A percentile compares a stretch with the other conserved stretches of the same genome.
Conservation (phyloP, 2,329 filamentous ascomycete genomes). For the Scedosporium boydii region DNA sequence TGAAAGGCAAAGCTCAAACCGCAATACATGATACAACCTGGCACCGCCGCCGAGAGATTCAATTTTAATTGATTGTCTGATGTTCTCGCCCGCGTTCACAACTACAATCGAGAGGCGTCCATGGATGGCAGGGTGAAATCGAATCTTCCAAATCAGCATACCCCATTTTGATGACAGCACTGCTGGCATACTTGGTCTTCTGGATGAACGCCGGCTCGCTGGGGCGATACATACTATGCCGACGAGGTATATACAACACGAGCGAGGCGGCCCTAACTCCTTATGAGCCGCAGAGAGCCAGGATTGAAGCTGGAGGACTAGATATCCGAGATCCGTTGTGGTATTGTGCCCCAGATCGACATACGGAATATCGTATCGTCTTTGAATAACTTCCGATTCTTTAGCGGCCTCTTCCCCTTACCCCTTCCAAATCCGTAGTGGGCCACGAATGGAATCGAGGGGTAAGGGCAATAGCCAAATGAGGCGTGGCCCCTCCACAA, state of each 20-base stretch:
- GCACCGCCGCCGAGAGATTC: neutral
- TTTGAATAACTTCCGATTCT: neutral
- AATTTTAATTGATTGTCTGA: neutral
- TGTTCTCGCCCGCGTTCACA: neutral
- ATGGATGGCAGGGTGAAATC: neutral
- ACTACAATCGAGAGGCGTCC: neutral
- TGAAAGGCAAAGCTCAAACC: neutral
- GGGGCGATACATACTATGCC: neutral
- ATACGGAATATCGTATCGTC: neutral
- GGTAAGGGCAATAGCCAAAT: too few species aligned
- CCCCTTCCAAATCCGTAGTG: too few species aligned
- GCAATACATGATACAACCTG: neutral
- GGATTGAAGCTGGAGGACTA: neutral
- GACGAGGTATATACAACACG: neutral
- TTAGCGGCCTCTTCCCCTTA: too few species aligned
- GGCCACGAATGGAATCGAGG: too few species aligned
- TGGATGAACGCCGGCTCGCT: neutral
- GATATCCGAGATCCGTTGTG: neutral
- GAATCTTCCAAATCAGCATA: neutral
- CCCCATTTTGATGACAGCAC: neutral
- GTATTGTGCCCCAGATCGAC: neutral
- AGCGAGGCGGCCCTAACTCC: neutral
- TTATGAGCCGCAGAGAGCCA: neutral
- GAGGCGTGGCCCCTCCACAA: too few species aligned
- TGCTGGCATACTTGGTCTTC: neutral